Evolutionary conservation across 2,329 filamentous ascomycete genomes (phyloP).

Genomic region (Rhytidhysteron rufulum): DNA sequence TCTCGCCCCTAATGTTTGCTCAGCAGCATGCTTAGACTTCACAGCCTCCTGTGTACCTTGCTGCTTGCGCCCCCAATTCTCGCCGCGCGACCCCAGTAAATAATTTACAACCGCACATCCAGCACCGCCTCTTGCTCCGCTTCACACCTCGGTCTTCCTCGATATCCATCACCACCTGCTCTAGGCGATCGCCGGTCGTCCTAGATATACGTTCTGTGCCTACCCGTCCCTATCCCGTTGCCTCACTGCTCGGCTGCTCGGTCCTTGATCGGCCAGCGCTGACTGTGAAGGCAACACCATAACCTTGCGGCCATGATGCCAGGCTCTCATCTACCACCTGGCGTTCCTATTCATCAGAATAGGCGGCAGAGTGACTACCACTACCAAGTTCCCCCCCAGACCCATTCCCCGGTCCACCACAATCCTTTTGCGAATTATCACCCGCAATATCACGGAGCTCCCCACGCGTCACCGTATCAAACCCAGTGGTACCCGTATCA

Average conservation of each 20-base stretch:
- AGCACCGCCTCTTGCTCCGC: neutral
- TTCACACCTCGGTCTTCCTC: constrained; percentile 1
- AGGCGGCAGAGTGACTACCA: constrained; percentile 40
- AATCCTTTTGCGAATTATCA: constrained; percentile 34
- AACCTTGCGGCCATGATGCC: constrained; percentile 67
- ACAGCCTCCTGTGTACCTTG: neutral
- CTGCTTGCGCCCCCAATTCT: constrained; percentile 13
- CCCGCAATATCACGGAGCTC: constrained; percentile 38
- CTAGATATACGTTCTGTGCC: neutral
- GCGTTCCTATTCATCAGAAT: constrained; percentile 36
- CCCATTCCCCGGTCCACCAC: constrained; percentile 35
- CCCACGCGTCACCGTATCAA: constrained; percentile 32
- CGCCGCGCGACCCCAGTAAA: constrained; percentile 29
- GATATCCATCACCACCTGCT: constrained; percentile 9
- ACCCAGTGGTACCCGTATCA: constrained; percentile 38
- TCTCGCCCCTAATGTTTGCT: neutral
- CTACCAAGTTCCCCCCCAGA: constrained; percentile 31
- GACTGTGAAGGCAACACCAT: constrained; percentile 36
- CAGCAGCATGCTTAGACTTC: constrained; percentile 1
- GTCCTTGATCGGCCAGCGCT: constrained; percentile 31
- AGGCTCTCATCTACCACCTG: constrained; percentile 53
- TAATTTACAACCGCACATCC: constrained; percentile 14
- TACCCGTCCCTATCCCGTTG: constrained; percentile 18
- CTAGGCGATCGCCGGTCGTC: constrained; percentile 6
- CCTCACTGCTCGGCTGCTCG: constrained; percentile 37